These are phyloP conservation scores for Populus euphratica DNA, from an alignment of 345 rosid species.

Conservation along the genomic window DNA sequence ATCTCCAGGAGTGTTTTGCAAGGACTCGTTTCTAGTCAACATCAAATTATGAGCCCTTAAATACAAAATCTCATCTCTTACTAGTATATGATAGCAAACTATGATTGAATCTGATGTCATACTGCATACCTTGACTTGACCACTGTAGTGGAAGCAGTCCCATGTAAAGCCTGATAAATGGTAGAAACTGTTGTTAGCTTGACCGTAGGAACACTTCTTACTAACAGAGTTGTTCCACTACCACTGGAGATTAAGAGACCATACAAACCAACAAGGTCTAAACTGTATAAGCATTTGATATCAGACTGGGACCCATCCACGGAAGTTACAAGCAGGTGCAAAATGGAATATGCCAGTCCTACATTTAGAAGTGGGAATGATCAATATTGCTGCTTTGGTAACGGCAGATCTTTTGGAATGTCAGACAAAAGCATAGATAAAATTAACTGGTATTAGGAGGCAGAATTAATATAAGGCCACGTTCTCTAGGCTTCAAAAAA, in stretches of 20 bases:
- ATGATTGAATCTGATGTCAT: constrained; percentile 3
- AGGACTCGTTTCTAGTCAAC: constrained; percentile 13
- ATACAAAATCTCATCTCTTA: background rate
- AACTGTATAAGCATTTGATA: background rate
- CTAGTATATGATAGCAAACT: background rate
- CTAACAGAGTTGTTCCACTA: background rate
- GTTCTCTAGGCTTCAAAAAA: constrained; percentile 1
- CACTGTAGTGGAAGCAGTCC: background rate
- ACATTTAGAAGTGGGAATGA: background rate
- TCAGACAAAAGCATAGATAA: background rate
- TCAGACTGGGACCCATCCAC: background rate
- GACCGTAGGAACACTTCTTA: background rate
- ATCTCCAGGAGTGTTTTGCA: constrained; percentile 22
- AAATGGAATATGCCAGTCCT: background rate
- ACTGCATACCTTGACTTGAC: background rate
- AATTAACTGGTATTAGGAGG: background rate
- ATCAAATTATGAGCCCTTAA: background rate
- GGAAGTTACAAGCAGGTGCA: background rate
- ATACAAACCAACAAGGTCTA: background rate
- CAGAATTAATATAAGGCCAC: background rate
- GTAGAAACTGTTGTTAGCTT: background rate
- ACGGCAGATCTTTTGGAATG: background rate
- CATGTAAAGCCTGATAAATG: background rate
- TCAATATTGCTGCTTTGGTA: background rate
- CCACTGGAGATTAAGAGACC: background rate